Conservation (phyloP, 164 flowering plant species). For the Umbellularia californica region DNA sequence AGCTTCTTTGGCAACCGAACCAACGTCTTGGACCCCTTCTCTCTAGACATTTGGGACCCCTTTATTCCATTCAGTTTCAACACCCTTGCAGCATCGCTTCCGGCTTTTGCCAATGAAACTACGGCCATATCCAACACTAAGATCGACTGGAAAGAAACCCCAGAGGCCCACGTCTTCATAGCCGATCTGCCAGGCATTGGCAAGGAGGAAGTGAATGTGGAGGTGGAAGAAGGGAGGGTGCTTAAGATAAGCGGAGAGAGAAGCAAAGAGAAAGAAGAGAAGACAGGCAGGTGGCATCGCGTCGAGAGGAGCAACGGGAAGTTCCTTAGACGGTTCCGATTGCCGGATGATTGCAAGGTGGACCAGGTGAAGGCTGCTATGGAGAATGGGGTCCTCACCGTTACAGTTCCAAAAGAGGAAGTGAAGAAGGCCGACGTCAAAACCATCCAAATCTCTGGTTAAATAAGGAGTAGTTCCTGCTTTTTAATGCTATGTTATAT, state of each 20-base stretch:
- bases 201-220: constrained; percentile 40
- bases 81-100: neutral
- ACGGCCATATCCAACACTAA: constrained; percentile 17
- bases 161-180: constrained; percentile 36
- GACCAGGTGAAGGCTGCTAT: constrained; percentile 28
- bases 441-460: constrained; percentile 30
- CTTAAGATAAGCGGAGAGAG: constrained; percentile 38
- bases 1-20: constrained; percentile 12
- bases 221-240: constrained; percentile 36
- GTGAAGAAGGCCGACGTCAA: constrained; percentile 25
- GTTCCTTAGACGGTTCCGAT: constrained; percentile 30
- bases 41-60: constrained; percentile 14
- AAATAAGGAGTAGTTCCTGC: neutral
- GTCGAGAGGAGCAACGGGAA: constrained; percentile 33
- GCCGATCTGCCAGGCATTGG: constrained; percentile 39
- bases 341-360: constrained; percentile 37
- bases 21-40: constrained; percentile 16
- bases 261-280: constrained; percentile 30
- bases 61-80: constrained; percentile 6
- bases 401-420: constrained; percentile 34
- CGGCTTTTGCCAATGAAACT: constrained; percentile 1
- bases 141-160: constrained; percentile 43
- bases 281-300: constrained; percentile 31
- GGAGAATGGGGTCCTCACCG: constrained; percentile 36
- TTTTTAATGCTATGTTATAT: no score